Evolutionary conservation across 2,329 filamentous ascomycete species (phyloP), one percentile per base, ranked within the genome.

Genomic region (Aspergillus luchuensis): DNA sequence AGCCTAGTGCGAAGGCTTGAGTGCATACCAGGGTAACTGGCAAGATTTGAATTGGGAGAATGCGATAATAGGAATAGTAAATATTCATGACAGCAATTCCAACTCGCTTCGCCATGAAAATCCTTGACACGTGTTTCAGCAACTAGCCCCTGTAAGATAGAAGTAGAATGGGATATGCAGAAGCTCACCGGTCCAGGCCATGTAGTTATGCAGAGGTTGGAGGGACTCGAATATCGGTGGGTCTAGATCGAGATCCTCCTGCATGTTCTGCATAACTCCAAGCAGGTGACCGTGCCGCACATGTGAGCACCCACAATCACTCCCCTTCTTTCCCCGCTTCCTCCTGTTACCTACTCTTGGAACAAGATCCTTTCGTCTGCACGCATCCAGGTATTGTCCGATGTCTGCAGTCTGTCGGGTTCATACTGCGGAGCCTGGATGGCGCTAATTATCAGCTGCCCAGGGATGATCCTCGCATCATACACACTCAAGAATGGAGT

Each of bases 1-100:
- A 72, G 58, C 69, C 70, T 2, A 71, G 69, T 61, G 25, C 60
- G 8, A 67, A 63, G 28, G 67, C 38, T 21, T 67, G 63, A 57
- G n/a, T 5, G 23, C 38, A 55, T 67, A 38, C 7, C 8, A 23
- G 15, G 36, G 15, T 50, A 7, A 5, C 6, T n/a, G 38, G n/a
- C 10, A 11, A 4, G 33, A 13, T 17, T 13, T 4, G 23, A 10
- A 47, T 5, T 19, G 30, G 11, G 2, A 55, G 13, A 33, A 11
- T 21, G 28, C n/a, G 5, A 6, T 3, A 8, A 49, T 49, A 17
- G 25, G n/a, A 33, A n/a, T 49, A 19, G 17, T 19, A n/a, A 50
- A 50, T n/a, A 11, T 30, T 11, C 13, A 10, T 33, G 47, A 13
- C 5, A 33, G n/a, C 25, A 23, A 19, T 17, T 28, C 4, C 45